Evolutionary conservation across 371 early-diverging fungal species (phyloP), one percentile per base, ranked within the genome.

Genomic region (Batrachochytrium dendrobatidis): DNA sequence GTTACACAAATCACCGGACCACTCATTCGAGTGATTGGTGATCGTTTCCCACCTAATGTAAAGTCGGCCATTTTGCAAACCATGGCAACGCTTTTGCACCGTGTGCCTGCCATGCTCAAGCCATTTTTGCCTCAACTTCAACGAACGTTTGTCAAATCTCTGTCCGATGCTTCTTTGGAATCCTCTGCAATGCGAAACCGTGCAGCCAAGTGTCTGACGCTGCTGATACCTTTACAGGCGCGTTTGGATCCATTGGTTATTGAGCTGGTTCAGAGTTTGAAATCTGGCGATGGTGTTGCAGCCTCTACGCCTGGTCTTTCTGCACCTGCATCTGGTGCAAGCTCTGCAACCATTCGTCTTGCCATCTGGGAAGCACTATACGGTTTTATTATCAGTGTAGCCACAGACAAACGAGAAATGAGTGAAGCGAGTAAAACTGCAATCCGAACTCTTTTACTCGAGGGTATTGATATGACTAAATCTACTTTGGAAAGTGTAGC

Each of bases 81-180:
- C 51, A 51, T 51, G 51, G 24, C 51, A 7, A 61, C 80, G 56
- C 72, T 95, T 31, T 76, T 98, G 52, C 68, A 66, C 39, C 91
- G 89, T 70, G 89, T 93, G 1, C 87, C 95, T 22, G 78, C 85
- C 51, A 80, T 86, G 59, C 79, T 95, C 63, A 92, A 91, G 60
- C 95, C 97, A 7, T 98, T 98, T 86, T 75, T 98, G 59, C 98
- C 98, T 34, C 97, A 98, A 76, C 85, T 96, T 34, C 96, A 95
- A 75, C 86, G 98, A 56, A 94, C 96, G 0, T 96, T 96, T 63
- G 87, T 92, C 67, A 94, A 95, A 66, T 86, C 88, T 1, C 75
- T 95, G 29, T 79, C 87, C 6, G 95, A 95, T 50, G 71, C 86
- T 2, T 20, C 56, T 1, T n/a, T n/a, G n/a, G 51, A 32, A 10